Base-by-base conservation (phyloP, 2,329 filamentous ascomycete genomes). In the Blastomyces emzantsi region DNA sequence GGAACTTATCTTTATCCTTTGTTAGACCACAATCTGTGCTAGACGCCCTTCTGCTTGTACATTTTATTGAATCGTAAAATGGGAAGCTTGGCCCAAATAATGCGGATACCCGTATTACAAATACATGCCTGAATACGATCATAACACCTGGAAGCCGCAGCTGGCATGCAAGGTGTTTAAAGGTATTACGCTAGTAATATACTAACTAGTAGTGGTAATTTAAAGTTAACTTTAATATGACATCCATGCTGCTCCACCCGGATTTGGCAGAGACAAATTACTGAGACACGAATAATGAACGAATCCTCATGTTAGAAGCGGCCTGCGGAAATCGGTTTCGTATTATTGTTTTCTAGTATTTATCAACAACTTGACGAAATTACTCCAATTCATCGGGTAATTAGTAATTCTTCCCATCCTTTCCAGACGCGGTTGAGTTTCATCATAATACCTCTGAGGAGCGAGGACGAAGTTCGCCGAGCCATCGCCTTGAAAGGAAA, bases 151-250 rank as follows among this genome's bases (percentile, higher is more conserved):
- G 3, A 11, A 39, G 9, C 36, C 9, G 2, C 36, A 11, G 9
- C 9, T 39, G 36, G 36, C 7, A 57, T 43, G 15, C n/a, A 4
- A 43, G 11, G n/a, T 15, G 55, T 28, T 15, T 43, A 58, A 56
- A 41, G 11, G 43, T 58, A 58, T n/a, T 36, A 4, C 13, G 55
- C 36, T 43, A 41, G 36, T 39, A 43, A 22, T 22, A 25, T 25
- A 15, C 17, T 39, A 17, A 36, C 4, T 39, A 56, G 30, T n/a
- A 41, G 13, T 11, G 33, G 55, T 58, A 58, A 58, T 58, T 43
- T 43, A 58, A 41, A 17, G 30, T 25, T 58, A 58, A 58, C 55
- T 43, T 58, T 58, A 58, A 43, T 15, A 25, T 58, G 55, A 58
- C 55, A 43, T 43, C 55, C n/a, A 43, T 41, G 33, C 43, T 41